Evolutionary conservation across 441 rosid genomes (phyloP), one percentile per base, ranked within the genome.

Genomic region (Erysimum cheiri): DNA sequence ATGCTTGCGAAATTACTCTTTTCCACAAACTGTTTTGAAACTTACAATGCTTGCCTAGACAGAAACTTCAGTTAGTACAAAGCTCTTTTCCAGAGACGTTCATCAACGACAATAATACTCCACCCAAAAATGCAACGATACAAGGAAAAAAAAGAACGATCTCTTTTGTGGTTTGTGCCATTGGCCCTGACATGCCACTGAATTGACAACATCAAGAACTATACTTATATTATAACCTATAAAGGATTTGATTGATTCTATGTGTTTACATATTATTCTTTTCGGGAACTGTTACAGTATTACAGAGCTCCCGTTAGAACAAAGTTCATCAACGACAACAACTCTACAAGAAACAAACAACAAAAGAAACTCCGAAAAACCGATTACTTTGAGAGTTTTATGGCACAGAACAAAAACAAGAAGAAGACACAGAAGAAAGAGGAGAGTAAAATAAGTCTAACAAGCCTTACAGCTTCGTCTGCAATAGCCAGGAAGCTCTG

Each of bases 381-480:
- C 13, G 32, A 64, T 4, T 8, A 59, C 55, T 48, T 56, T 24
- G 33, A 15, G 36, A 60, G 41, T 39, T 46, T 46, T 55, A 35
- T 44, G 70, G 50, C 53, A 72, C 64, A 73, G 9, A 41, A 59
- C 8, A 46, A 32, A 6, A 40, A 12, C 2, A 37, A 11, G n/a
- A 29, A 2, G 49, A 52, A 40, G 47, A 41, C 0, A 35, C 33
- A 41, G 29, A 69, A 47, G 31, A 26, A 60, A 36, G 41, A 59
- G 24, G 33, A 40, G 10, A 4, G 28, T 37, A 35, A 26, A 44
- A 5, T 8, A 4, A 49, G 58, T 48, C 61, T 85, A 93, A 78
- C 98, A 91, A 50, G 87, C 81, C 72, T 89, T 88, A 75, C 96
- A 93, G 74, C 98, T 91, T 72, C 91, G 89, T 57, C 93, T 80